phyloP scores from a whole-genome alignment of 2,329 filamentous ascomycete species.

The Gliomastix tumulicola region DNA sequence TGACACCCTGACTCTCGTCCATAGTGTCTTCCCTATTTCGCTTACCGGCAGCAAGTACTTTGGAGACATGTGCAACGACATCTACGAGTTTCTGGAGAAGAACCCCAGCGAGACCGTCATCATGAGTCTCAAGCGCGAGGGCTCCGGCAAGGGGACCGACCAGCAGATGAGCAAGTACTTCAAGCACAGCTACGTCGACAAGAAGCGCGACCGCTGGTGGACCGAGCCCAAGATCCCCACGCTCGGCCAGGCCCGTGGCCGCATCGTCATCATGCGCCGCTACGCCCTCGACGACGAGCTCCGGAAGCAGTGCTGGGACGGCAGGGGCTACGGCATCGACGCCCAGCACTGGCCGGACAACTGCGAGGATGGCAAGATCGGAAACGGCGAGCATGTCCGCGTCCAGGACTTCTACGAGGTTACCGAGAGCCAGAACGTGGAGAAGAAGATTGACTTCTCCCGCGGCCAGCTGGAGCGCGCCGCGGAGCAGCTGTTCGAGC shows the following conservation, averaged over 20 bases:
- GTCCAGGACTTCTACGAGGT: constrained; percentile 97
- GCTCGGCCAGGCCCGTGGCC: constrained; percentile 72
- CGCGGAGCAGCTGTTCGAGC: constrained; percentile 39
- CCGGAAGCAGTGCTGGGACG: constrained; percentile 37
- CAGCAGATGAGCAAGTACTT: constrained; percentile 70
- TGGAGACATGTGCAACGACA: constrained; percentile 60
- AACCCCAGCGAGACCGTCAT: constrained; percentile 80
- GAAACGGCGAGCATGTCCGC: constrained; percentile 61
- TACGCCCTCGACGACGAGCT: constrained; percentile 60
- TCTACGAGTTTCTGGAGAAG: constrained; percentile 68
- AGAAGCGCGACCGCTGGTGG: constrained; percentile 61
- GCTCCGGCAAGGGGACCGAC: constrained; percentile 73
- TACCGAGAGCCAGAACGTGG: constrained; percentile 64
- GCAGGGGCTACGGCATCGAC: constrained; percentile 51
- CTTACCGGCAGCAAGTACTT: constrained; percentile 78
- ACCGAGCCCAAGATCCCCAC: constrained; percentile 69
- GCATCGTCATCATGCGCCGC: constrained; percentile 76
- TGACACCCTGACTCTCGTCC: constrained; percentile 73
- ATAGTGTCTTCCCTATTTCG: constrained; percentile 83
- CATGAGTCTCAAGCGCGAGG: constrained; percentile 86
- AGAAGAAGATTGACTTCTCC: constrained; percentile 70
- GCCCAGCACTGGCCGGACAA: constrained; percentile 78
- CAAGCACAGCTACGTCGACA: constrained; percentile 60
- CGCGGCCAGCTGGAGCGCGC: constrained; percentile 73
- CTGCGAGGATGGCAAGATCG: constrained; percentile 64